Conservation (phyloP, 2,329 filamentous ascomycete genomes). For the Alternaria gansuensis region DNA sequence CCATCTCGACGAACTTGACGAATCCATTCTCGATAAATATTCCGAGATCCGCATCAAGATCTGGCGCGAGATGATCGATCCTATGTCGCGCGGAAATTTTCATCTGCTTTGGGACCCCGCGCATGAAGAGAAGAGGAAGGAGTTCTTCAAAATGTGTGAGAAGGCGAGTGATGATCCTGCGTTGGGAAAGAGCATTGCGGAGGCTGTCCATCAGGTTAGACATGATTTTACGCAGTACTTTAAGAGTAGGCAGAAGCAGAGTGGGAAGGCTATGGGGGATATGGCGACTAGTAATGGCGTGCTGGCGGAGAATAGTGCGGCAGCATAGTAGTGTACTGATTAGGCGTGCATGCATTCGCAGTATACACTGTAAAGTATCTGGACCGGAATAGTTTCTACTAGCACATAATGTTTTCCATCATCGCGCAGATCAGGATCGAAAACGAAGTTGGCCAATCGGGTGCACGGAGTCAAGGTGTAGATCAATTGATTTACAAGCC, state of each 20-base stretch:
- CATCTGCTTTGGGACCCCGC: slow-evolving; percentile 48
- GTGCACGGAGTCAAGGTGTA: too few species aligned
- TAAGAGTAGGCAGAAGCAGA: slow-evolving; percentile 36
- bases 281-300: slow-evolving; percentile 10
- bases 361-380: background rate
- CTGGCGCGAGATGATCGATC: slow-evolving; percentile 50
- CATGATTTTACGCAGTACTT: slow-evolving; percentile 52
- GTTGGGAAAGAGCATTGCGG: slow-evolving; percentile 39
- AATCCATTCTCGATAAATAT: slow-evolving; percentile 49
- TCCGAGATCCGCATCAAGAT: slow-evolving; percentile 46
- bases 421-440: too few species aligned
- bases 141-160: slow-evolving; percentile 48
- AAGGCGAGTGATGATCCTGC: slow-evolving; percentile 42
- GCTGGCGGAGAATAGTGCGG: slow-evolving; percentile 19
- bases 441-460: too few species aligned
- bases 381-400: too few species aligned
- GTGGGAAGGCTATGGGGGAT: slow-evolving; percentile 13
- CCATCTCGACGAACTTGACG: slow-evolving; percentile 46
- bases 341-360: background rate
- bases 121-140: slow-evolving; percentile 38
- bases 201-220: slow-evolving; percentile 40
- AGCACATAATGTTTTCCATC: too few species aligned
- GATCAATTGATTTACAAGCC: background rate
- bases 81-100: slow-evolving; percentile 54
- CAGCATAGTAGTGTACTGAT: slow-evolving; percentile 3